Evolutionary conservation across 2,329 filamentous ascomycete genomes (phyloP).

Genomic region (Diaporthe sp.): DNA sequence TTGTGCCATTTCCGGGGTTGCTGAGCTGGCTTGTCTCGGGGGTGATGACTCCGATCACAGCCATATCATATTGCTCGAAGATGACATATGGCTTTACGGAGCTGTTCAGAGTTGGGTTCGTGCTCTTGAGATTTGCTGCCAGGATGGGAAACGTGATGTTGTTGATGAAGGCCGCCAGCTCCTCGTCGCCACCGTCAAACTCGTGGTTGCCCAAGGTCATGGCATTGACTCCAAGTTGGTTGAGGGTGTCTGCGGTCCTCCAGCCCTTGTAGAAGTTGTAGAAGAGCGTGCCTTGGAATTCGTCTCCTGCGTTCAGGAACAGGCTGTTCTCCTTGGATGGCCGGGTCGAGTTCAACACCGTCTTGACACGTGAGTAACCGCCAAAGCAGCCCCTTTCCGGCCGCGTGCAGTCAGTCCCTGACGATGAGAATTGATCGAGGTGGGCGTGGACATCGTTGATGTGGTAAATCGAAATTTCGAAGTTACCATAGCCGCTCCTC

Average conservation of each 20-base stretch:
- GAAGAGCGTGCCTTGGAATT: slow-evolving; percentile 78
- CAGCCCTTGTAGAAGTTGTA: slow-evolving; percentile 76
- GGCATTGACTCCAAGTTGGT: slow-evolving; percentile 75
- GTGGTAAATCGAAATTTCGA: slow-evolving; percentile 76
- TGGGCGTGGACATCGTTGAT: slow-evolving; percentile 79
- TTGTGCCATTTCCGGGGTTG: slow-evolving; percentile 69
- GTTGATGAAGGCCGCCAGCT: slow-evolving; percentile 71
- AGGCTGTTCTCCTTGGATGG: slow-evolving; percentile 72
- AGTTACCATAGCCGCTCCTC: slow-evolving; percentile 63
- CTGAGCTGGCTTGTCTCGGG: slow-evolving; percentile 72
- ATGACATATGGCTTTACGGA: slow-evolving; percentile 77
- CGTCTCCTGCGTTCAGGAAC: slow-evolving; percentile 76
- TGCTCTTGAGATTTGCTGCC: slow-evolving; percentile 74
- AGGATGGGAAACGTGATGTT: slow-evolving; percentile 77
- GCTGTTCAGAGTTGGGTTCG: slow-evolving; percentile 70
- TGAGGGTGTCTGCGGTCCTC: slow-evolving; percentile 77
- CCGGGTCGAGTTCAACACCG: slow-evolving; percentile 69
- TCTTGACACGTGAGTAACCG: slow-evolving; percentile 75
- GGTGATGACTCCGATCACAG: slow-evolving; percentile 73
- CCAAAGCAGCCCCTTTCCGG: slow-evolving; percentile 72
- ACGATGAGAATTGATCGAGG: slow-evolving; percentile 72
- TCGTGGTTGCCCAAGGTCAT: slow-evolving; percentile 80
- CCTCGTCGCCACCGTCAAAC: slow-evolving; percentile 75
- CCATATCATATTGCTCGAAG: slow-evolving; percentile 72
- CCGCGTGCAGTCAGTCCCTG: slow-evolving; percentile 72